Conservation (phyloP, 2,329 filamentous ascomycete genomes). For the Knufia fluminis region DNA sequence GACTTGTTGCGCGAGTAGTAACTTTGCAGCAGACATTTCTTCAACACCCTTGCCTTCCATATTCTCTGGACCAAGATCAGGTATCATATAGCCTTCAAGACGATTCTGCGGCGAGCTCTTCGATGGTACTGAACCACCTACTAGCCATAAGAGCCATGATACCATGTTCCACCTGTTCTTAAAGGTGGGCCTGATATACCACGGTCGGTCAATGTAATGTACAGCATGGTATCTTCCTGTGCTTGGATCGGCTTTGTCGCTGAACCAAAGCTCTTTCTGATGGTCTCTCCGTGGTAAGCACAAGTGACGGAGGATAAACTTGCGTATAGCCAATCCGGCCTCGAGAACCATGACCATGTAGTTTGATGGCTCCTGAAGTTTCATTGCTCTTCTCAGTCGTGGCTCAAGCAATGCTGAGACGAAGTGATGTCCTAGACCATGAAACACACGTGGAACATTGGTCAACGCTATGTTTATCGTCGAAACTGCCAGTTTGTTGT, state of each 20-base stretch:
- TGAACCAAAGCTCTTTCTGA: conserved; percentile 31
- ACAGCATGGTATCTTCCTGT: conserved; percentile 41
- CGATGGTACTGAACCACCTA: conserved; percentile 32
- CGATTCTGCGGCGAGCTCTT: conserved; percentile 39
- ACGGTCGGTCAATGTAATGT: conserved; percentile 54
- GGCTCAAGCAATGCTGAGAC: conserved; percentile 55
- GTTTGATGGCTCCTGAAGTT: conserved; percentile 29
- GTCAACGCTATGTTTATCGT: conserved; percentile 54
- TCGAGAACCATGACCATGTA: conserved; percentile 35
- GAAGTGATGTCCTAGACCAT: conserved; percentile 41
- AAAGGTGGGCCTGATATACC: conserved; percentile 51
- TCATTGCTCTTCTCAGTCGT: conserved; percentile 54
- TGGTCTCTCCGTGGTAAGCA: conserved; percentile 45
- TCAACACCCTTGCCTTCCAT: conserved; percentile 46
- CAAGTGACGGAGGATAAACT: conserved; percentile 49
- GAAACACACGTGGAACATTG: conserved; percentile 39
- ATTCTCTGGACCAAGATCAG: conserved; percentile 53
- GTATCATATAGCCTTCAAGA: conserved; percentile 40
- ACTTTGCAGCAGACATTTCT: conserved; percentile 36
- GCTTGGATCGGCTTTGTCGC: conserved; percentile 41
- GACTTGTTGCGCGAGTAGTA: conserved; percentile 26
- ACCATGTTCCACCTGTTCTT: conserved; percentile 54
- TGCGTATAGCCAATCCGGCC: conserved; percentile 43
- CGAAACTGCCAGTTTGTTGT: conserved; percentile 39
- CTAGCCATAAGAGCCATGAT: conserved; percentile 41